Base-by-base conservation (phyloP, 163 green algal genomes). In the Chlamydomonas reinhardtii region DNA sequence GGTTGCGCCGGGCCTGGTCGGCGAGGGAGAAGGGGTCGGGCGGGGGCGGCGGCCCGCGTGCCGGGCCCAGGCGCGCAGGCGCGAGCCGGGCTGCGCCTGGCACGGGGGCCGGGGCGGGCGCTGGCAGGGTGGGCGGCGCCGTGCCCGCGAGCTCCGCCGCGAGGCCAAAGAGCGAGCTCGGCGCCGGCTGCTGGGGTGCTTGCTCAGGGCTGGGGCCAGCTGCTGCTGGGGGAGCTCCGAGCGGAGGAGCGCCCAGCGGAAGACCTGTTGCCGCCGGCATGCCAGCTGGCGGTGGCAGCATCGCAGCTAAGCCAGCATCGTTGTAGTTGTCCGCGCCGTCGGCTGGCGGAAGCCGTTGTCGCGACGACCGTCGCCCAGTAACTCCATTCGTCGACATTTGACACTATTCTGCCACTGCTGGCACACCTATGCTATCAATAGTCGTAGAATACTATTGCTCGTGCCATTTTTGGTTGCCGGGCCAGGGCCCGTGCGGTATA, bases 91-190 rank as follows among this genome's bases (percentile, higher is more conserved):
- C 61, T 32, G 61, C 25, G 4, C 12, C 48, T 20, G 48, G 48
- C 61, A 68, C 20, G 12, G 24, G 11, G 24, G 61, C 20, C 61
- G 61, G 61, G 2, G 61, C 24, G 27, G 11, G 48, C 48, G 11
- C 32, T 5, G 39, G 39, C 39, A 48, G 39, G 5, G 39, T 48
- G 5, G 39, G 39, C 39, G 39, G 39, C 39, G 39, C 8, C 39
- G 5, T 16, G 31, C 76, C 76, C 14, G 76, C 76, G 16, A 84
- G 76, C 27, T 74, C 64, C 48, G 76, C 76, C 24, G 76, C 77
- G 1, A 84, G 66, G 32, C 77, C 77, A 32, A 70, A 76, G 37
- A 73, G 31, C 1, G 66, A 27, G 8, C 19, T 15, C 20, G 66
- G 66, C 31, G 66, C 8, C 11, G 31, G 31, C 14, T 39, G 29